Base-by-base conservation (phyloP, 768 basidiomycete genomes). In the Suillus decipiens region DNA sequence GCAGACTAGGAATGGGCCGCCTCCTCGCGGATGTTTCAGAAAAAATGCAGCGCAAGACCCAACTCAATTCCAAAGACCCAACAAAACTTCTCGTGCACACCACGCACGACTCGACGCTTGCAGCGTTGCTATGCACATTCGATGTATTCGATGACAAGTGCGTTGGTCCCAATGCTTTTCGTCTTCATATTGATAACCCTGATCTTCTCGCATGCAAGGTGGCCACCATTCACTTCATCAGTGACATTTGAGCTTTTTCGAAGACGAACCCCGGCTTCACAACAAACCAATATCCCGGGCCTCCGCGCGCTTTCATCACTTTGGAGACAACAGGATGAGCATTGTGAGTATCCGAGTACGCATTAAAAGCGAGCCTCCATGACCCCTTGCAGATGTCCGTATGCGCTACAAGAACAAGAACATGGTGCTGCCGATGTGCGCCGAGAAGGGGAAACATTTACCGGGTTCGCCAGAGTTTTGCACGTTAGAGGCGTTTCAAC, bases 201-300 rank as follows among this genome's bases (percentile, higher is more conserved):
- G 9, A 47, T 34, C 37, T 24, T 14, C 17, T 17, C 51, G 6
- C 14, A 51, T 14, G 68, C 45, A 62, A 87, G 88, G 67, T 92
- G 90, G 90, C 89, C 88, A 8, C 82, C 88, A 3, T 92, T 92
- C 74, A 88, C 89, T 1, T 86, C 89, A 1, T 84, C 86, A 0
- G 80, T 92, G 39, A 88, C 88, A 0, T 89, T 92, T 69, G 91
- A 92, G 71, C 80, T 92, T 11, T 92, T 90, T 78, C 82, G 80
- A 66, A 79, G 77, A 66, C 42, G 31, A 36, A 66, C 66, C 17
- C 53, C 62, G 8, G 62, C 42, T 43, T 43, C 15, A 15, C 3
- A 7, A 17, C 39, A 41, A 17, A 41, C 39, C 14, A 41, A 17
- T 41, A 1, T 41, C 39, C 6, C 42, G 9, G 19, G 42, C 42